Conservation (phyloP, 768 basidiomycete genomes). For the Pleurotus pulmonarius region DNA sequence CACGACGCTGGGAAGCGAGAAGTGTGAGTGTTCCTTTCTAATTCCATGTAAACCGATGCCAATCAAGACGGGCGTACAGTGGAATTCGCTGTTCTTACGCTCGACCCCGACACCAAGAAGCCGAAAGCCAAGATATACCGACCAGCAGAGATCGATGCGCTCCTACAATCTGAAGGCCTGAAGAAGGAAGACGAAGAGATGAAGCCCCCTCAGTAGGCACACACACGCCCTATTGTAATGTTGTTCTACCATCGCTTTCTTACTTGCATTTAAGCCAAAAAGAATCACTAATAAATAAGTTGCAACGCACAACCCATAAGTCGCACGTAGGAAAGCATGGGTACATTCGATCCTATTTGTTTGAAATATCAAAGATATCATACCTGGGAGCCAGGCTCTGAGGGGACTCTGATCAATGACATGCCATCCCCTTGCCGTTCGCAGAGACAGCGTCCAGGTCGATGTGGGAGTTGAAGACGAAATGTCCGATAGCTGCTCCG, state of each 20-base stretch:
- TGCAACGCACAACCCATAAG: too few species aligned
- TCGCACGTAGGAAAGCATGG: too few species aligned
- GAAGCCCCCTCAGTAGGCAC: slow-evolving; percentile 32
- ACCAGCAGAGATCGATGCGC: slow-evolving; percentile 82
- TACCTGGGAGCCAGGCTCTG: not conserved
- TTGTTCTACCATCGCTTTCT: too few species aligned
- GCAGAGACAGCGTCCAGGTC: slow-evolving; percentile 55
- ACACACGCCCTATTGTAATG: slow-evolving; percentile 14
- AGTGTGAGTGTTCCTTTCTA: slow-evolving; percentile 53
- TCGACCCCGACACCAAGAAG: slow-evolving; percentile 71
- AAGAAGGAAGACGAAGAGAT: slow-evolving; percentile 88
- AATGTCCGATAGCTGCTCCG: slow-evolving; percentile 84
- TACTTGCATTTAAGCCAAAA: too few species aligned
- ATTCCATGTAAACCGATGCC: not conserved
- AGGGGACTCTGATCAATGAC: slow-evolving; percentile 45
- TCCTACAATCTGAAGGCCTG: slow-evolving; percentile 74
- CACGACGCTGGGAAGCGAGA: slow-evolving; percentile 94
- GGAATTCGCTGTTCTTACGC: slow-evolving; percentile 91
- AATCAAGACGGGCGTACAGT: slow-evolving; percentile 42
- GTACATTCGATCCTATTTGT: too few species aligned
- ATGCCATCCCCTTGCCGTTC: slow-evolving; percentile 67
- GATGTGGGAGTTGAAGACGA: slow-evolving; percentile 64
- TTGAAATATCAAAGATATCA: too few species aligned
- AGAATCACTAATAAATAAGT: too few species aligned
- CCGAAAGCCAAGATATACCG: slow-evolving; percentile 91